A percentile compares a stretch with the other conserved stretches of the same genome.
Conservation (phyloP, 371 early-diverging fungal species). For the Syncephalastrum racemosum region DNA sequence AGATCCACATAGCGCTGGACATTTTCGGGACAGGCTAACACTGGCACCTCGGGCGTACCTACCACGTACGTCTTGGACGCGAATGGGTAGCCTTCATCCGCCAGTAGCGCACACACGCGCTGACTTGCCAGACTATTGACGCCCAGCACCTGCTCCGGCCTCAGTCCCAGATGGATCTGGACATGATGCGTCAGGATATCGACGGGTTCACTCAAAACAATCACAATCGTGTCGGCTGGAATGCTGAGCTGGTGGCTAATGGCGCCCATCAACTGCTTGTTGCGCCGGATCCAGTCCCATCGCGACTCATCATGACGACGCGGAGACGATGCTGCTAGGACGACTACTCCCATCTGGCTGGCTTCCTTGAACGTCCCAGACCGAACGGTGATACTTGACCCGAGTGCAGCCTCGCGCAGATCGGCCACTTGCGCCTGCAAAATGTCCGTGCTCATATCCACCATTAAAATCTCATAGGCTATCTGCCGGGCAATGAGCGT, state of each 20-base stretch:
- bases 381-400: slow-evolving; percentile 54
- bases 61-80: slow-evolving; percentile 54
- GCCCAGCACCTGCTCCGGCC: slow-evolving; percentile 76
- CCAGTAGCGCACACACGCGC: slow-evolving; percentile 44
- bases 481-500: slow-evolving; percentile 60
- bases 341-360: slow-evolving; percentile 22
- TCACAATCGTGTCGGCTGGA: slow-evolving; percentile 57
- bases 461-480: slow-evolving; percentile 60
- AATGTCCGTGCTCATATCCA: slow-evolving; percentile 63
- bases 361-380: slow-evolving; percentile 63
- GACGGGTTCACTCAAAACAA: slow-evolving; percentile 78
- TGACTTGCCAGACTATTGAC: slow-evolving; percentile 68
- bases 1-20: slow-evolving; percentile 40
- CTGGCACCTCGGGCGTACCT: slow-evolving; percentile 73
- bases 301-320: slow-evolving; percentile 23
- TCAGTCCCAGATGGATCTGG: slow-evolving; percentile 67
- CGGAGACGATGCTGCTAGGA: slow-evolving; percentile 26
- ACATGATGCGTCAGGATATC: slow-evolving; percentile 76
- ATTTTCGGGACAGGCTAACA: slow-evolving; percentile 72
- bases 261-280: slow-evolving; percentile 63
- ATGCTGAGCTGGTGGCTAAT: slow-evolving; percentile 71
- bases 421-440: slow-evolving; percentile 74
- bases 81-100: slow-evolving; percentile 19
- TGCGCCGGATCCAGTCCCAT: slow-evolving; percentile 62
- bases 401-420: slow-evolving; percentile 66